phyloP scores from a whole-genome alignment of 2,329 filamentous ascomycete genomes.

The Ascocoryne sarcoides region DNA sequence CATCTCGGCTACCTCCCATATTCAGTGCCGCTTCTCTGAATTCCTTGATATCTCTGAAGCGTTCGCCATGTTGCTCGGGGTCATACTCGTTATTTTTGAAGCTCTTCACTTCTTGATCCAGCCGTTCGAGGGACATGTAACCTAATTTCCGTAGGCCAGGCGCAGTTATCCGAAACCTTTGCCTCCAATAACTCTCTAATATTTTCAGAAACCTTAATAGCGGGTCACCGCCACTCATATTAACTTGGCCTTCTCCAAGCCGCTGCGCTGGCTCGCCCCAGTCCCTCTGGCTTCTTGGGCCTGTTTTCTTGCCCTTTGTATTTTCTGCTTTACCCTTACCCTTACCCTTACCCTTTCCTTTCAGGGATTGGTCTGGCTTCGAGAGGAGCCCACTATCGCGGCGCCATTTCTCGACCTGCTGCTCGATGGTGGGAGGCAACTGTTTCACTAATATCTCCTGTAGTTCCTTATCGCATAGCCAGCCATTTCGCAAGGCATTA shows the following conservation, averaged over 20 bases:
- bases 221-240: conserved; percentile 78
- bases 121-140: conserved; percentile 68
- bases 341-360: conserved; percentile 29
- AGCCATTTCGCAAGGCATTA: conserved; percentile 76
- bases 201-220: conserved; percentile 66
- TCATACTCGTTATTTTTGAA: conserved; percentile 57
- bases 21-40: conserved; percentile 61
- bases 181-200: conserved; percentile 81
- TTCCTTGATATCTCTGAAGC: conserved; percentile 54
- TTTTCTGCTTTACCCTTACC: conserved; percentile 29
- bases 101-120: conserved; percentile 65
- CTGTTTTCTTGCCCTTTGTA: conserved; percentile 32
- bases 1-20: conserved; percentile 75
- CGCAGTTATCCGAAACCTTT: conserved; percentile 66
- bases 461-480: conserved; percentile 69
- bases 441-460: conserved; percentile 71
- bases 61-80: conserved; percentile 63
- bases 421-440: conserved; percentile 48
- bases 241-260: conserved; percentile 60
- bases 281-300: conserved; percentile 44
- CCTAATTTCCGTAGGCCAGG: conserved; percentile 83
- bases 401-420: conserved; percentile 67
- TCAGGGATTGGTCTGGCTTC: conserved; percentile 30
- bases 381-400: conserved; percentile 53
- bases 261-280: conserved; percentile 64